A percentile compares a stretch with the other conserved stretches of the same genome.
Conservation (phyloP, 2,329 filamentous ascomycete genomes). For the Cladosporium velox region DNA sequence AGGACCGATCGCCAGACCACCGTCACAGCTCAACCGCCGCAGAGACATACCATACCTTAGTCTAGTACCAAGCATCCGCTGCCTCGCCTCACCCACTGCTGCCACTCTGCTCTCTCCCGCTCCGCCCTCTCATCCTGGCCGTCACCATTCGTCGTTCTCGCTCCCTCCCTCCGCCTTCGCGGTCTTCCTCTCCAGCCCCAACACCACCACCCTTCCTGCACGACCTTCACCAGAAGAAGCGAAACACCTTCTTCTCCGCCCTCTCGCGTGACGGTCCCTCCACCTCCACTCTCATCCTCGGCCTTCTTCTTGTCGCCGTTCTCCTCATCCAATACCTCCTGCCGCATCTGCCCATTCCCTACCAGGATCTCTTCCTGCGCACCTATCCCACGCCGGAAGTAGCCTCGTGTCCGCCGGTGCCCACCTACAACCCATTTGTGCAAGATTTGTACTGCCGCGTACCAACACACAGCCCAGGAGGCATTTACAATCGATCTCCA, state of each 20-base stretch:
- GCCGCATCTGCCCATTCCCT: constrained; percentile 25
- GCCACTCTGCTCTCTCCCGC: constrained; percentile 1
- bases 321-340: constrained; percentile 30
- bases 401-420: constrained; percentile 33
- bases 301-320: constrained; percentile 28
- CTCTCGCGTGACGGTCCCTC: constrained; percentile 20
- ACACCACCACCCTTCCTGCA: constrained; percentile 20
- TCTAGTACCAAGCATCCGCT: constrained; percentile 7
- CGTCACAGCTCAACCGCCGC: constrained; percentile 1
- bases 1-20: background rate
- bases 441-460: constrained; percentile 39
- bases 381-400: constrained; percentile 26
- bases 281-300: constrained; percentile 26
- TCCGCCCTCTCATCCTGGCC: constrained; percentile 16
- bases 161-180: constrained; percentile 20
- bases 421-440: constrained; percentile 37
- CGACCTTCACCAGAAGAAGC: constrained; percentile 12
- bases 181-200: constrained; percentile 15
- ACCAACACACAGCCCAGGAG: constrained; percentile 32
- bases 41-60: constrained; percentile 11
- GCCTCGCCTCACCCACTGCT: background rate
- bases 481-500: constrained; percentile 33
- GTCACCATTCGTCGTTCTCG: constrained; percentile 19
- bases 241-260: constrained; percentile 11
- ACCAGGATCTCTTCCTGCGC: constrained; percentile 27